phyloP scores from a whole-genome alignment of 2,329 filamentous ascomycete genomes.

The Apiospora malaysiana region DNA sequence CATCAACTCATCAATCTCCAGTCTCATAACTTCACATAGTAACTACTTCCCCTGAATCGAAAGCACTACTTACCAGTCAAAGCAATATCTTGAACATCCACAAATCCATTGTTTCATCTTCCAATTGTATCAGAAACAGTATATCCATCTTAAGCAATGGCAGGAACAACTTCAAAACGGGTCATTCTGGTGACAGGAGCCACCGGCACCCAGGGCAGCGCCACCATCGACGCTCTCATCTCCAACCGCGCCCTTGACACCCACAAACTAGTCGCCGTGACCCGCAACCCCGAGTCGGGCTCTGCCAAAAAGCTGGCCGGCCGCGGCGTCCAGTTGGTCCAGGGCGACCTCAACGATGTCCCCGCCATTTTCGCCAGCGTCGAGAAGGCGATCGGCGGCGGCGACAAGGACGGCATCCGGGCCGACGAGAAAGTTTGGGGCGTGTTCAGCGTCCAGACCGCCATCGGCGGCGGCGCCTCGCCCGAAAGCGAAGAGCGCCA shows the following conservation, averaged over 20 bases:
- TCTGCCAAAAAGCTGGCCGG: conserved; percentile 54
- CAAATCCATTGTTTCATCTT: neutral
- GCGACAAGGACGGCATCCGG: conserved; percentile 30
- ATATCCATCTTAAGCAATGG: neutral
- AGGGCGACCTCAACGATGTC: conserved; percentile 62
- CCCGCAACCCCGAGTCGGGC: conserved; percentile 58
- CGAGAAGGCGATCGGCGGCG: conserved; percentile 40
- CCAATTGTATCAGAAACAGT: neutral
- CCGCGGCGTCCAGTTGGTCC: conserved; percentile 57
- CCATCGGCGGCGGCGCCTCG: conserved; percentile 29
- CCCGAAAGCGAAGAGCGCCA: conserved; percentile 52
- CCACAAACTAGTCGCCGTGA: conserved; percentile 64
- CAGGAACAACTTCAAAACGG: neutral
- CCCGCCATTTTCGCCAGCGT: conserved; percentile 51
- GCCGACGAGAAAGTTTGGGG: conserved; percentile 52
- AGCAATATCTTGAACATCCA: too few relatives aligned
- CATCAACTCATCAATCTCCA: neutral
- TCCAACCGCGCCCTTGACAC: conserved; percentile 45
- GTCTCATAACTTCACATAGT: neutral
- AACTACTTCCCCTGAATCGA: neutral
- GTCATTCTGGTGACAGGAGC: conserved; percentile 42
- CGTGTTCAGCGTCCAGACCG: conserved; percentile 63
- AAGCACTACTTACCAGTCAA: neutral
- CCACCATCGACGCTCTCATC: conserved; percentile 40
- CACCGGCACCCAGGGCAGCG: conserved; percentile 46